phyloP scores from a whole-genome alignment of 768 basidiomycete species.

The Trametes sanguinea region DNA sequence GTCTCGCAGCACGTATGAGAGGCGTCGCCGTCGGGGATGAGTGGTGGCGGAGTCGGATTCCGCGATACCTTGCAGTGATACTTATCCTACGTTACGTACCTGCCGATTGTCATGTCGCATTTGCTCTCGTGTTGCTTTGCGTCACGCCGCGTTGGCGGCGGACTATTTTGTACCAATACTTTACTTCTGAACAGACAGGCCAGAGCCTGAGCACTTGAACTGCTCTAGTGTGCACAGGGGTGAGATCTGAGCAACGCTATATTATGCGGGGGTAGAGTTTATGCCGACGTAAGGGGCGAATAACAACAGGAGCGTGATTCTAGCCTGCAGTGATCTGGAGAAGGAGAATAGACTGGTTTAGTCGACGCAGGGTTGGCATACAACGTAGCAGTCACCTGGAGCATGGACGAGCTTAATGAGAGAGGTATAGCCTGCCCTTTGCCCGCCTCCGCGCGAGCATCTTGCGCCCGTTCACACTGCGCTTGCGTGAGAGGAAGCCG shows the following conservation, averaged over 20 bases:
- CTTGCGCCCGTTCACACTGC: slow-evolving; percentile 67
- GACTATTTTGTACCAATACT: not conserved
- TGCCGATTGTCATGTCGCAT: not conserved
- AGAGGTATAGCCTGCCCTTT: slow-evolving; percentile 79
- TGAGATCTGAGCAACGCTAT: not conserved
- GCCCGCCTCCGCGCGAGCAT: slow-evolving; percentile 67
- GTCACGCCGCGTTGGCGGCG: not conserved
- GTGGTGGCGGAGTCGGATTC: too few relatives aligned
- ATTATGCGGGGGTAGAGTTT: slow-evolving; percentile 12
- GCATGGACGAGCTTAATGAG: slow-evolving; percentile 54
- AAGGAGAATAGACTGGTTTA: not conserved
- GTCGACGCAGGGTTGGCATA: not conserved
- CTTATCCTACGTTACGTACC: not conserved
- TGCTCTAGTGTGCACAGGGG: too few relatives aligned
- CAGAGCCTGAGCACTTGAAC: too few relatives aligned
- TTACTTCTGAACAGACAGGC: not conserved
- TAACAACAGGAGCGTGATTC: too few relatives aligned
- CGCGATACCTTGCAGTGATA: not conserved
- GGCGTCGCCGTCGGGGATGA: not conserved
- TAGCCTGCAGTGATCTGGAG: too few relatives aligned
- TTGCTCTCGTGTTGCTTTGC: slow-evolving; percentile 11
- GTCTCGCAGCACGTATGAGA: not conserved
- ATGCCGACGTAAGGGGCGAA: not conserved
- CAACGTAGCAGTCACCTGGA: not conserved
- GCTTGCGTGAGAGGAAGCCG: slow-evolving; percentile 83